These are phyloP conservation scores for Cystoderma amianthinum DNA, from an alignment of 768 basidiomycete species.

Conservation along the genomic window DNA sequence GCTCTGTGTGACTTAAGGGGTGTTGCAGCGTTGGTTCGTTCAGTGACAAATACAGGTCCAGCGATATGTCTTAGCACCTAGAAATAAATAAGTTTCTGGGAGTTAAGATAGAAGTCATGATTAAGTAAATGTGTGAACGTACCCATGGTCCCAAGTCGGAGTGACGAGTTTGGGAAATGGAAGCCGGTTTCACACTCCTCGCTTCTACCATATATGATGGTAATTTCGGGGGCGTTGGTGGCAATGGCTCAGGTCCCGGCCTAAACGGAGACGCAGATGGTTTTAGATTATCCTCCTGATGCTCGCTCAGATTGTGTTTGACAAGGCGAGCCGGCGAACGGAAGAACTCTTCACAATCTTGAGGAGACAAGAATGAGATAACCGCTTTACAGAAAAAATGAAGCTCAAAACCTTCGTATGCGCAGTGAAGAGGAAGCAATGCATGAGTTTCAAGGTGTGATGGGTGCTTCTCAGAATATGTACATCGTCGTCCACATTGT, in stretches of 20 bases:
- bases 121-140: slow-evolving; percentile 8
- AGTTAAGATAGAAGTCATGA: neutral
- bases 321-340: slow-evolving; percentile 37
- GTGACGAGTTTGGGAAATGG: slow-evolving; percentile 47
- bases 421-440: slow-evolving; percentile 31
- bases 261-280: slow-evolving; percentile 24
- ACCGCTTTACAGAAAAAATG: neutral
- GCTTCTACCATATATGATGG: slow-evolving; percentile 47
- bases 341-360: slow-evolving; percentile 52
- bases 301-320: slow-evolving; percentile 38
- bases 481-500: slow-evolving; percentile 40
- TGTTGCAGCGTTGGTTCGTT: neutral
- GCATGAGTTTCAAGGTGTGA: slow-evolving; percentile 53
- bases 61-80: slow-evolving; percentile 35
- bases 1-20: neutral
- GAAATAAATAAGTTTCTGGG: slow-evolving; percentile 2
- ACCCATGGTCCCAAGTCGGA: slow-evolving; percentile 48
- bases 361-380: neutral
- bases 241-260: slow-evolving; percentile 20
- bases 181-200: slow-evolving; percentile 31
- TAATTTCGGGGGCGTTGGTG: slow-evolving; percentile 32
- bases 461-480: slow-evolving; percentile 23
- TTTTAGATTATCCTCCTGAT: slow-evolving; percentile 26
- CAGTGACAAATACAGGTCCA: slow-evolving; percentile 8
- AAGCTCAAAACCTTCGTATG: slow-evolving; percentile 38